Evolutionary conservation across 257 asterid genomes (phyloP).

Genomic region (Gentiana straminea): DNA sequence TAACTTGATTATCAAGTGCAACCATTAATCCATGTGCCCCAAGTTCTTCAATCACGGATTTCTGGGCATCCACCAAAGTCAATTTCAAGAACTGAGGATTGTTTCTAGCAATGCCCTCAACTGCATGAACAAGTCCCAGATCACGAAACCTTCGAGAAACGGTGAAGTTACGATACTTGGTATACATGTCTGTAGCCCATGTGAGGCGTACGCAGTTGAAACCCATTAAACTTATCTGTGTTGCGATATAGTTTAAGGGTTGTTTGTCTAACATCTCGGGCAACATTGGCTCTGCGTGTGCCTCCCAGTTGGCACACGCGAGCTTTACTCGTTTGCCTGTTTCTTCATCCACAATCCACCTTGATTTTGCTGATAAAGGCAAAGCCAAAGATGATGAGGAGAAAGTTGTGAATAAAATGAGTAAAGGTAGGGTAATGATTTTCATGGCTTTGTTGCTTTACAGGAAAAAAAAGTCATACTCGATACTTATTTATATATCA

Average conservation of each 20-base stretch:
- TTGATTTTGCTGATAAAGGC: conserved; percentile 36
- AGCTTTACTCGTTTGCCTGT: conserved; percentile 34
- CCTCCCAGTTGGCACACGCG: conserved; percentile 45
- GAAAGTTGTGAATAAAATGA: conserved; percentile 13
- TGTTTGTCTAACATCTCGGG: conserved; percentile 44
- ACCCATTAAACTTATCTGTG: conserved; percentile 26
- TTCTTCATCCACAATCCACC: conserved; percentile 43
- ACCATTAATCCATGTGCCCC: conserved; percentile 29
- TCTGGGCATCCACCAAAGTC: conserved; percentile 35
- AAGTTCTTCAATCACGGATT: conserved; percentile 32
- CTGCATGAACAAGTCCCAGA: conserved; percentile 25
- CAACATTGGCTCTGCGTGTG: conserved; percentile 45
- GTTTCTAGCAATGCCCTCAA: conserved; percentile 17
- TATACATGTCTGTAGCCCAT: conserved; percentile 54
- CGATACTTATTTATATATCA: no score
- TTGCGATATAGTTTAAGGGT: conserved; percentile 24
- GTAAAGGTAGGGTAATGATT: no score
- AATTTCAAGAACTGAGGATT: conserved; percentile 29
- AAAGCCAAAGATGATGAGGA: conserved; percentile 12
- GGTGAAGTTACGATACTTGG: conserved; percentile 18
- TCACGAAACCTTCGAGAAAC: conserved; percentile 19
- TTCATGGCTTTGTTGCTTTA: no score
- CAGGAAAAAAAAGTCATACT: no score
- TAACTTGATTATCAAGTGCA: conserved; percentile 50
- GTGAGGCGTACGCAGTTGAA: conserved; percentile 56